Evolutionary conservation across 1,284 basidiomycete genomes (phyloP).

Genomic region (Apiotrichum veenhuisii): DNA sequence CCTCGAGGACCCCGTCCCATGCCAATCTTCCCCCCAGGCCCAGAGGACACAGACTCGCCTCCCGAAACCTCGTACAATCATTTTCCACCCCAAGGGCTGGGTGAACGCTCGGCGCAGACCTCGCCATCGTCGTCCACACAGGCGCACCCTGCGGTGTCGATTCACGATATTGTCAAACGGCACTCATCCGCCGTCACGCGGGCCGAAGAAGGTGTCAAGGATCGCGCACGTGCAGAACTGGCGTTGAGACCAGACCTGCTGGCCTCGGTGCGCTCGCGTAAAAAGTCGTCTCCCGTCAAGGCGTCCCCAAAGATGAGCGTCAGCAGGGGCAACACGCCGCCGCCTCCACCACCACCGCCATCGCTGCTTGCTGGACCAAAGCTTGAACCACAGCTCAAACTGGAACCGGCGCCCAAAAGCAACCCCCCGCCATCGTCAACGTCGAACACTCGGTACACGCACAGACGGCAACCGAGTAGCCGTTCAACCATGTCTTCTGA

Average conservation of each 20-base stretch:
- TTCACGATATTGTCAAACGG: conserved; percentile 50
- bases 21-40: background rate
- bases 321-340: background rate
- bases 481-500: conserved; percentile 3
- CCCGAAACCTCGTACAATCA: background rate
- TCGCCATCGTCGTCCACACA: background rate
- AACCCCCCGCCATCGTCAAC: background rate
- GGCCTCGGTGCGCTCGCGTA: background rate
- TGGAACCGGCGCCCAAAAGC: background rate
- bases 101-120: background rate
- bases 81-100: background rate
- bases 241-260: conserved; percentile 5
- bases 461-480: conserved; percentile 11
- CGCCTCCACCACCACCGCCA: background rate
- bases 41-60: background rate
- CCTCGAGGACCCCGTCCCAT: background rate
- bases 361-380: background rate
- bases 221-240: conserved; percentile 23
- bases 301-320: background rate
- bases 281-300: background rate
- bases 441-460: background rate
- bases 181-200: conserved; percentile 38
- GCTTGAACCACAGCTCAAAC: background rate
- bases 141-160: conserved; percentile 21
- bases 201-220: conserved; percentile 25